Evolutionary conservation across 805 yeast genomes (phyloP).

Genomic region (Priceomyces carsonii): DNA sequence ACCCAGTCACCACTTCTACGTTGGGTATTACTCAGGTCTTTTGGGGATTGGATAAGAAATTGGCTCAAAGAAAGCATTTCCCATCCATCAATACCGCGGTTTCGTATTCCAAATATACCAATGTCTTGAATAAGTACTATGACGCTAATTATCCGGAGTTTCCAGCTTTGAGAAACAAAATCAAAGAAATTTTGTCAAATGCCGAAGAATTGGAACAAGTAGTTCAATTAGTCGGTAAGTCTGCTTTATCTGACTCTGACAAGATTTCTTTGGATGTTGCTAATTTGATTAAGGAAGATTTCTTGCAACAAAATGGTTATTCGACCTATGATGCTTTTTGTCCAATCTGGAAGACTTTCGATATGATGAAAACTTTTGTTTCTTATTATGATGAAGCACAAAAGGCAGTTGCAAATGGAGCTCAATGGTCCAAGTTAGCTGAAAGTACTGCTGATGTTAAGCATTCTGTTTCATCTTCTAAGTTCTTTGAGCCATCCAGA

Average conservation of each 20-base stretch:
- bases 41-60: conserved; percentile 99
- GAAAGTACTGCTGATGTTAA: conserved; percentile 90
- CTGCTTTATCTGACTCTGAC: conserved; percentile 94
- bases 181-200: conserved; percentile 90
- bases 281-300: conserved; percentile 90
- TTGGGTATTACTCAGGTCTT: conserved; percentile 99
- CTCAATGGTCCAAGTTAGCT: conserved; percentile 88
- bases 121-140: conserved; percentile 81
- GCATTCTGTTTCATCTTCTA: conserved; percentile 91
- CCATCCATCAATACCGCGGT: conserved; percentile 97
- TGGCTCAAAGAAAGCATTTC: conserved; percentile 99
- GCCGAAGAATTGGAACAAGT: conserved; percentile 99
- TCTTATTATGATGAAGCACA: conserved; percentile 96
- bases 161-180: conserved; percentile 85
- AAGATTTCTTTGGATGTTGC: conserved; percentile 96
- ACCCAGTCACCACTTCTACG: conserved; percentile 98
- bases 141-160: conserved; percentile 87
- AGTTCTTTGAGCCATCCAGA: conserved; percentile 92
- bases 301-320: conserved; percentile 98
- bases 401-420: conserved; percentile 92
- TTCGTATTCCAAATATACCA: conserved; percentile 95
- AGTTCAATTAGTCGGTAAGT: conserved; percentile 98
- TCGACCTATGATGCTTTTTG: conserved; percentile 98
- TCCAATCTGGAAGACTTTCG: conserved; percentile 98
- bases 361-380: conserved; percentile 95